Base-by-base conservation (phyloP, 1,139 yeast species). In the Scheffersomyces cryptocercus region DNA sequence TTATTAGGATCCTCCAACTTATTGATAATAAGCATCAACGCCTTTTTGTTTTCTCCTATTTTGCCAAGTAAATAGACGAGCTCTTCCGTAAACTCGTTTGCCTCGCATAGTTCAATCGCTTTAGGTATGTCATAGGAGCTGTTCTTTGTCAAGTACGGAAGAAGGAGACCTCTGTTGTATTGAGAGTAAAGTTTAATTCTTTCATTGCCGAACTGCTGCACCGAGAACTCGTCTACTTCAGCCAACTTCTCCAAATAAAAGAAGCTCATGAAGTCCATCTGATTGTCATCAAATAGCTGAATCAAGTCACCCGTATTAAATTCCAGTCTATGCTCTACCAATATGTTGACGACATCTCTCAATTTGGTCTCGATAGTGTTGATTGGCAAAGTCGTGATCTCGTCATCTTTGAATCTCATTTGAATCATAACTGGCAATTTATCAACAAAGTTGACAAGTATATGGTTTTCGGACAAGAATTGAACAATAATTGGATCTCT, bases 51-150 rank as follows among this genome's bases (percentile, higher is more conserved):
- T 51, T 88, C 88, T 1, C 99, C 99, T 28, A 88, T 84, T 55
- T 82, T 82, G 6, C 97, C 96, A 49, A 89, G 75, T 31, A 93
- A 65, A 55, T 82, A 90, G 0, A 93, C 96, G 39, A 89, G 70
- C 58, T 91, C 98, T 38, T 85, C 82, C 29, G 74, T 75, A 39
- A 68, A 65, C 1, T 73, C 73, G 36, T 75, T 71, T 9, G 62
- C 47, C 46, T 83, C 83, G 55, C 96, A 88, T 0, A 85, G 62
- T 8, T 67, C 62, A 14, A 89, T 80, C 0, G 97, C 96, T 29
- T 61, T 56, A 40, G 82, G 88, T 35, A 89, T 77, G 50, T 87
- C 80, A 63, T 90, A 93, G 47, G 82, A 74, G 44, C 15, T 58
- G 54, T 42, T 70, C 67, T 41, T 65, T 47, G 73, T 75, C 46